phyloP scores from a whole-genome alignment of 2,329 filamentous ascomycete species.

The Pleomassaria siparia region DNA sequence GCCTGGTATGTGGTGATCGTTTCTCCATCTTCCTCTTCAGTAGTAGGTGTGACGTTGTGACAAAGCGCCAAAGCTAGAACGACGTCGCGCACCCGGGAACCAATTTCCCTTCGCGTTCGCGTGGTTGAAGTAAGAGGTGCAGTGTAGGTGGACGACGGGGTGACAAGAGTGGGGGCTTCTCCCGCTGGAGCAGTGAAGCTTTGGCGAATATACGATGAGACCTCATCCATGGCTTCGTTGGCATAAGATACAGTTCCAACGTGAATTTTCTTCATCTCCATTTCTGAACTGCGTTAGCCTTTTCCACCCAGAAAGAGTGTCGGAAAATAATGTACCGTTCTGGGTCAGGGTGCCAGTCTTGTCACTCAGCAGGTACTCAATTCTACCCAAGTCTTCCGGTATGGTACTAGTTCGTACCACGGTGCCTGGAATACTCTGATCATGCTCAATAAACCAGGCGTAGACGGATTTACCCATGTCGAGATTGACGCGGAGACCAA shows the following conservation, averaged over 20 bases:
- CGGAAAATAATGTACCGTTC: constrained; percentile 59
- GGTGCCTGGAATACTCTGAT: constrained; percentile 85
- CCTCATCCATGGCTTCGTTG: constrained; percentile 98
- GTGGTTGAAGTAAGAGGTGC: constrained; percentile 67
- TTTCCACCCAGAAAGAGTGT: not conserved
- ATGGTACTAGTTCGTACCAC: constrained; percentile 97
- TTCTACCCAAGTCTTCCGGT: constrained; percentile 90
- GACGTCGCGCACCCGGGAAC: constrained; percentile 87
- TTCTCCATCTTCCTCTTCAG: constrained; percentile 77
- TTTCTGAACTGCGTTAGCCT: constrained; percentile 58
- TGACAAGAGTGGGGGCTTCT: constrained; percentile 57
- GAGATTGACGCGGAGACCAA: constrained; percentile 92
- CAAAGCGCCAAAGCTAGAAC: constrained; percentile 90
- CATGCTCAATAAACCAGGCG: constrained; percentile 90
- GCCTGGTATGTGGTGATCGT: constrained; percentile 87
- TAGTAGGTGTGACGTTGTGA: constrained; percentile 94
- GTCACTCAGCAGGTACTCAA: constrained; percentile 94
- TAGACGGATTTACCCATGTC: constrained; percentile 98
- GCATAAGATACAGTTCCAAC: constrained; percentile 97
- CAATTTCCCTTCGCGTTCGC: constrained; percentile 88
- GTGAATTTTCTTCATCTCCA: constrained; percentile 99
- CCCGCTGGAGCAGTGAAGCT: constrained; percentile 62
- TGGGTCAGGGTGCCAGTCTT: constrained; percentile 98
- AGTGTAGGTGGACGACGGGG: constrained; percentile 71
- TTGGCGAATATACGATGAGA: constrained; percentile 80